Evolutionary conservation across 2,329 filamentous ascomycete genomes (phyloP).

Genomic region (Epichloe sibirici): DNA sequence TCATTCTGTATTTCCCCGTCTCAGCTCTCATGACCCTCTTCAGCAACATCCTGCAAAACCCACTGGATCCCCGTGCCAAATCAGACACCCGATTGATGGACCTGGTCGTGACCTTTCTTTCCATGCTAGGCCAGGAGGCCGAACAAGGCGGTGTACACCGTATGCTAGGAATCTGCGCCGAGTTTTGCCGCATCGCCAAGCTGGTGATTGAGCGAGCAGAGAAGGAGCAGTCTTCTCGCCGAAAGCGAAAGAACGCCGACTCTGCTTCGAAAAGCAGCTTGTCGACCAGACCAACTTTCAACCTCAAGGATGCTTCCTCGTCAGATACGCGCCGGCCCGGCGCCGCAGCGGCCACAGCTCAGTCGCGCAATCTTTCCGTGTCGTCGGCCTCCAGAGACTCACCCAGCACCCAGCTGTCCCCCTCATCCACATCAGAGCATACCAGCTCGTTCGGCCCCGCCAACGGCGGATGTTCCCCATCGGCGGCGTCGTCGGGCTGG

Average conservation of each 20-base stretch:
- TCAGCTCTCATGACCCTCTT: constrained; percentile 91
- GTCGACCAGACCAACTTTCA: constrained; percentile 1
- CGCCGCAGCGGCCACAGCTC: background rate
- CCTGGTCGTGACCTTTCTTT: constrained; percentile 82
- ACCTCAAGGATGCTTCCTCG: background rate
- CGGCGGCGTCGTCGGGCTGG: constrained; percentile 33
- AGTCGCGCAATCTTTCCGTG: constrained; percentile 2
- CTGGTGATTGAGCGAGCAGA: constrained; percentile 86
- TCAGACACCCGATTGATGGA: constrained; percentile 88
- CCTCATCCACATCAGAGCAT: constrained; percentile 13
- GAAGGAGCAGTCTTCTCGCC: constrained; percentile 64
- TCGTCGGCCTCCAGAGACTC: constrained; percentile 1
- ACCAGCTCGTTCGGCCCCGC: constrained; percentile 13
- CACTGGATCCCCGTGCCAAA: constrained; percentile 73
- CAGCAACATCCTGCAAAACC: constrained; percentile 92
- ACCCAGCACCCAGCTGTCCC: constrained; percentile 16
- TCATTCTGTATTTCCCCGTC: constrained; percentile 93
- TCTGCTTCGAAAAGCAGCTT: constrained; percentile 8
- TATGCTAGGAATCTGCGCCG: constrained; percentile 88
- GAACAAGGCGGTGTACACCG: constrained; percentile 83
- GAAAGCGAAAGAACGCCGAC: constrained; percentile 72
- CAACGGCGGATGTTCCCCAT: constrained; percentile 31
- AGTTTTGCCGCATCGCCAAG: constrained; percentile 89
- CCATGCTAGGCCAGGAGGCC: constrained; percentile 77
- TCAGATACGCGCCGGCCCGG: constrained; percentile 6